phyloP scores from a whole-genome alignment of 1,139 yeast species.

The Candida sp. region DNA sequence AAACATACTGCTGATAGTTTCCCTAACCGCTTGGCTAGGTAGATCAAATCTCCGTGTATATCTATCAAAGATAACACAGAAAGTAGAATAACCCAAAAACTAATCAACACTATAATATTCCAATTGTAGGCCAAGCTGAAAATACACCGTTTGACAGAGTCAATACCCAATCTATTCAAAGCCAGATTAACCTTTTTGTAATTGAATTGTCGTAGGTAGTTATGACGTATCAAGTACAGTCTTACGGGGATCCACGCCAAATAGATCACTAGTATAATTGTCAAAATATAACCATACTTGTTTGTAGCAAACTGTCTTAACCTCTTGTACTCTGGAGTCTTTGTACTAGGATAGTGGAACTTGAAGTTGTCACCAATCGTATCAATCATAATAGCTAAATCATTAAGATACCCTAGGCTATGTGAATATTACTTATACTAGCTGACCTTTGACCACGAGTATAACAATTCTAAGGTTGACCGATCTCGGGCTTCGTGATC shows the following conservation, averaged over 20 bases:
- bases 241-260: slow-evolving; percentile 23
- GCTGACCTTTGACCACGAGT: background rate
- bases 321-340: slow-evolving; percentile 24
- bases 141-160: slow-evolving; percentile 10
- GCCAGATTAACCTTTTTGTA: slow-evolving; percentile 15
- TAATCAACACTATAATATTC: slow-evolving; percentile 31
- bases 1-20: slow-evolving; percentile 71
- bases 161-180: slow-evolving; percentile 7
- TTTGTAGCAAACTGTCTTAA: slow-evolving; percentile 27
- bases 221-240: slow-evolving; percentile 20
- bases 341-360: slow-evolving; percentile 36
- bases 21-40: slow-evolving; percentile 74
- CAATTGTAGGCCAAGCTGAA: slow-evolving; percentile 23
- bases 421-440: background rate
- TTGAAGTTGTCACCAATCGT: slow-evolving; percentile 2
- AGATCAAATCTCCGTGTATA: slow-evolving; percentile 53
- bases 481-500: background rate
- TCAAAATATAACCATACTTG: slow-evolving; percentile 29
- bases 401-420: background rate
- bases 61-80: slow-evolving; percentile 38
- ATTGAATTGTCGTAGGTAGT: slow-evolving; percentile 14
- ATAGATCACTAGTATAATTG: slow-evolving; percentile 18
- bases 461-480: background rate
- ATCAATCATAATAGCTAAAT: background rate
- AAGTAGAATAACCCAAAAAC: slow-evolving; percentile 46